Evolutionary conservation across 139 green algal species (phyloP).

Genomic region (Chlorella sp.): DNA sequence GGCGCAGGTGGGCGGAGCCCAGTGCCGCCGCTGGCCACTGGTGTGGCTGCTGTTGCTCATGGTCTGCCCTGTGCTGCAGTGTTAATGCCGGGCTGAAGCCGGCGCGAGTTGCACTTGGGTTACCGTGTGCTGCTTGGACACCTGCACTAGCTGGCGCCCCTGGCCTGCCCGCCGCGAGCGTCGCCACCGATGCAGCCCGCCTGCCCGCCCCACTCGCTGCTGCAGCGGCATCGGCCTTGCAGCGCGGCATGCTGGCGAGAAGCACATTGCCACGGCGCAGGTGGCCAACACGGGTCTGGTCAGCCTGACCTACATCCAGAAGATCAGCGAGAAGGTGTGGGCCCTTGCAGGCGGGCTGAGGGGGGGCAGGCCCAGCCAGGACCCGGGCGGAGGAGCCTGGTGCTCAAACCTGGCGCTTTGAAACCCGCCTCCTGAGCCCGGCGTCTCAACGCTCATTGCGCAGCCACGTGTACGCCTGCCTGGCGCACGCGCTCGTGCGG

Average conservation of each 20-base stretch:
- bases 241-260: slow-evolving; percentile 75
- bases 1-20: slow-evolving; percentile 28
- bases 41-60: no score
- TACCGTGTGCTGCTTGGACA: not conserved
- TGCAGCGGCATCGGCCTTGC: slow-evolving; percentile 73
- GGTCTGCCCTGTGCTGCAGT: no score
- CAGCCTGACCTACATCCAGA: slow-evolving; percentile 91
- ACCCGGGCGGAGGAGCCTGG: no score
- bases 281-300: slow-evolving; percentile 95
- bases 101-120: not conserved
- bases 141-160: slow-evolving; percentile 5
- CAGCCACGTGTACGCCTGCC: not conserved
- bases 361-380: no score
- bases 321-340: slow-evolving; percentile 89
- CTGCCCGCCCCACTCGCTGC: not conserved
- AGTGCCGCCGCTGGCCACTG: no score
- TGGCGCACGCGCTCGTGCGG: no score
- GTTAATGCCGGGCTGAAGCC: no score
- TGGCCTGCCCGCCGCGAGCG: not conserved
- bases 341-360: not conserved
- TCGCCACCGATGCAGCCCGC: no score
- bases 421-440: not conserved
- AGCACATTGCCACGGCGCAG: slow-evolving; percentile 80
- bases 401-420: not conserved
- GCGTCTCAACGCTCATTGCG: not conserved